These are phyloP conservation scores for Kodamaea kakaduensis DNA, from an alignment of 805 yeast species.

Conservation along the genomic window DNA sequence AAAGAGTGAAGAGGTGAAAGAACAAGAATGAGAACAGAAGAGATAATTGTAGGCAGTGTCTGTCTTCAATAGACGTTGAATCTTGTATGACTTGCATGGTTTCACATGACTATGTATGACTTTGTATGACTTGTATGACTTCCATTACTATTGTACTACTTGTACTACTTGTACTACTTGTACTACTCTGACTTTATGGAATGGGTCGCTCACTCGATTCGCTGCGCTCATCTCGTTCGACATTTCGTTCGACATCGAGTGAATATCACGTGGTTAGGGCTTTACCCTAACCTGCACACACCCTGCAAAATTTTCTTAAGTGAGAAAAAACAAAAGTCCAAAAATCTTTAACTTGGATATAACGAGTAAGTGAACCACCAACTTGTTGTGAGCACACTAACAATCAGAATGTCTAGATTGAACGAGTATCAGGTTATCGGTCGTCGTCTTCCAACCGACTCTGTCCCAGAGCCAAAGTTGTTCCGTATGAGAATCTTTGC, in stretches of 20 bases:
- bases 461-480: slow-evolving; percentile 99
- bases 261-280: slow-evolving; percentile 6
- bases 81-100: no score
- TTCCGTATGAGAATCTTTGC: slow-evolving; percentile 99
- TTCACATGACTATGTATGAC: no score
- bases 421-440: slow-evolving; percentile 99
- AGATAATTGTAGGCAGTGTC: no score
- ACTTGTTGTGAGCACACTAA: neutral
- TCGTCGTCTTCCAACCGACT: slow-evolving; percentile 99
- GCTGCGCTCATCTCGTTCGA: no score
- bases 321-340: slow-evolving; percentile 3
- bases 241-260: no score
- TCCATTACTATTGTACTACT: no score
- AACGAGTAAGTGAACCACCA: slow-evolving; percentile 9
- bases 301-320: slow-evolving; percentile 2
- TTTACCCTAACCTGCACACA: slow-evolving; percentile 10
- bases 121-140: no score
- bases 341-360: slow-evolving; percentile 8
- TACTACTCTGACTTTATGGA: no score
- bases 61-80: no score
- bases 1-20: neutral
- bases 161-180: no score
- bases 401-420: slow-evolving; percentile 73
- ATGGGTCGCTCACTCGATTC: no score
- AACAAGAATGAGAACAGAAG: no score